Evolutionary conservation across 495 filamentous ascomycete species (phyloP), one percentile per base, ranked within the genome.

Genomic region (Annulohypoxylon moriforme): DNA sequence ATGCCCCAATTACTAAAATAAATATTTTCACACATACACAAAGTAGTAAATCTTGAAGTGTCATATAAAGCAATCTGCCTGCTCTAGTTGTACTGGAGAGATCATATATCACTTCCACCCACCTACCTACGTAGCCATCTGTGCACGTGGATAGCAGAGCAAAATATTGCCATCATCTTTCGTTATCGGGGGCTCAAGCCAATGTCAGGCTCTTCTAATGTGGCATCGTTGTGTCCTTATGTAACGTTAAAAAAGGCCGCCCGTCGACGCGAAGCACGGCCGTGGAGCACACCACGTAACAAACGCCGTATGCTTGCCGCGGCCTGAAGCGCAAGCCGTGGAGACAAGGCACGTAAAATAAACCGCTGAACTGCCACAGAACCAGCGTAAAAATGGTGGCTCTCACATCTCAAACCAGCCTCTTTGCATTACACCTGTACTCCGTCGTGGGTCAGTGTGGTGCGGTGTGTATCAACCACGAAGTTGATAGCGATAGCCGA

Each of bases 301-400:
- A 64, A 70, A 60, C 67, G 55, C 67, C 60, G 60, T 65, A 24
- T 29, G 53, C 60, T 65, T 53, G 55, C 55, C 67, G 36, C 67
- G 67, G 67, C 16, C 3, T 60, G 33, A 60, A 60, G 68, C 9
- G 46, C 47, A 62, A 14, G 68, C 49, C 68, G 56, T 71, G 61
- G 68, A 66, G 68, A 67, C 61, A 71, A 71, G 55, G 47, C 68
- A 65, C 61, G 61, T 66, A 67, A 66, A 66, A 71, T 31, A 36
- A 71, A 71, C 55, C 62, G 62, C 61, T 63, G 49, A 33, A 66
- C 61, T 38, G 57, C 34, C 68, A 71, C 61, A 66, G 61, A n/a
- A 55, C 61, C 47, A 71, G 68, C 56, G 68, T 61, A 65, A 40
- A 29, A 66, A 71, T 38, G 44, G 68, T 71, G 68, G 22, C 61